These are phyloP conservation scores for Elongisporangium anandrum DNA, from an alignment of 352 stramenopile genomes.

Conservation along the genomic window DNA sequence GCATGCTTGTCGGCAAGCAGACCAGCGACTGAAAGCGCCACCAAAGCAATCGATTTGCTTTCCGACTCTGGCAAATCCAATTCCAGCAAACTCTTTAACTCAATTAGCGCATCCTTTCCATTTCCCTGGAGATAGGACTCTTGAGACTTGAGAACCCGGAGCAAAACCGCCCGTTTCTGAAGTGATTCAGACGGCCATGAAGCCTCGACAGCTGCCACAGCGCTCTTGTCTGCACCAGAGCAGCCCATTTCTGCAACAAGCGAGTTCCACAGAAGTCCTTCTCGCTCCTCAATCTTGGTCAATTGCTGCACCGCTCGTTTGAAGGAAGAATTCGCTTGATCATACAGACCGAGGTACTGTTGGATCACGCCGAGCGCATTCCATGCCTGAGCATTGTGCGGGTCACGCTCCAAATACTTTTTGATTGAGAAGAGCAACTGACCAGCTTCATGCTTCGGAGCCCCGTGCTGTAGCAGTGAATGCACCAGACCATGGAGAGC, in stretches of 20 bases:
- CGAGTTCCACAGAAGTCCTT: constrained; percentile 34
- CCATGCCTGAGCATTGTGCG: constrained; percentile 49
- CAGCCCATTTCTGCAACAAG: constrained; percentile 22
- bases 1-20: constrained; percentile 14
- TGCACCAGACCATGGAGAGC: constrained; percentile 58
- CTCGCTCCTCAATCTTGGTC: neutral
- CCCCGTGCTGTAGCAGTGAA: neutral
- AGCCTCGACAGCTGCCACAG: constrained; percentile 2
- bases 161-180: constrained; percentile 1
- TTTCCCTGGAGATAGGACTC: constrained; percentile 16
- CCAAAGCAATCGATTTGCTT: constrained; percentile 17
- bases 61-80: constrained; percentile 10
- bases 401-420: constrained; percentile 79
- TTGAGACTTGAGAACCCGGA: constrained; percentile 26
- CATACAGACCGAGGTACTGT: constrained; percentile 45
- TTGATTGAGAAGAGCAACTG: constrained; percentile 65
- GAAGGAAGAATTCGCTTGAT: constrained; percentile 33
- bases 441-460: constrained; percentile 11
- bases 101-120: constrained; percentile 16
- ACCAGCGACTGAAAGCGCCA: constrained; percentile 34
- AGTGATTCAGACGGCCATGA: constrained; percentile 8
- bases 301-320: constrained; percentile 5
- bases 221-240: constrained; percentile 5
- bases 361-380: constrained; percentile 62
- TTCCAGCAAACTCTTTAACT: constrained; percentile 16